Percentiles rank a stretch among this genome's conserved stretches.
phyloP scores from a whole-genome alignment of 2,329 filamentous ascomycete species.

The Ophiostoma pallidulum region DNA sequence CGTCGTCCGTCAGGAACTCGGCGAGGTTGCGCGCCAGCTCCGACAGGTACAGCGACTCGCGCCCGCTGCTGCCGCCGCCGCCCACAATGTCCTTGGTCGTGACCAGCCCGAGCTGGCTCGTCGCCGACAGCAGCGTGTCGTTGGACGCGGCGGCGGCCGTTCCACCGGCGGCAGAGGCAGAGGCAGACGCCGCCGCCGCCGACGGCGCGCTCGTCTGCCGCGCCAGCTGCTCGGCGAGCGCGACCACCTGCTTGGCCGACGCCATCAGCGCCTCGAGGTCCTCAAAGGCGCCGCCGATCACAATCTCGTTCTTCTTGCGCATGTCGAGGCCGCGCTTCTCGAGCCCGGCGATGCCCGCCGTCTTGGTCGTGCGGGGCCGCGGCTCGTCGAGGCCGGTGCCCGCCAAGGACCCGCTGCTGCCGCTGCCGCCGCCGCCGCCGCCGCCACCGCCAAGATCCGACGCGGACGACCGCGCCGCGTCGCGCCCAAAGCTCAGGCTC shows the following conservation, averaged over 20 bases:
- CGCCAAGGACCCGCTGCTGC: neutral
- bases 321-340: constrained; percentile 77
- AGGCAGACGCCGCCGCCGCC: constrained; percentile 25
- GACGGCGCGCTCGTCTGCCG: too few relatives aligned
- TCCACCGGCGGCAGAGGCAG: too few relatives aligned
- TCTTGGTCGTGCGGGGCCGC: constrained; percentile 37
- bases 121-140: constrained; percentile 59
- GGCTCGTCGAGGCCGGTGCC: constrained; percentile 9
- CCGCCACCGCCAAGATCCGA: neutral
- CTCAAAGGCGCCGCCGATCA: constrained; percentile 91
- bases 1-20: constrained; percentile 81
- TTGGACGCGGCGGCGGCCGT: constrained; percentile 20
- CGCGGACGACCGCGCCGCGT: too few relatives aligned
- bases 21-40: constrained; percentile 77
- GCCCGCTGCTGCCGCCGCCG: constrained; percentile 41
- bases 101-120: constrained; percentile 74
- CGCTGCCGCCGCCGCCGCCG: neutral
- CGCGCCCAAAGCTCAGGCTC: constrained; percentile 41
- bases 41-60: constrained; percentile 80
- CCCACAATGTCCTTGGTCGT: constrained; percentile 91
- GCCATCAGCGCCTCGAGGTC: constrained; percentile 96
- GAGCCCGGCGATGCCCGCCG: constrained; percentile 83
- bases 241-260: constrained; percentile 91
- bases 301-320: constrained; percentile 83
- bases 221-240: constrained; percentile 81